phyloP scores from a whole-genome alignment of 2,329 filamentous ascomycete genomes.

The Xylaria hypoxylon region DNA sequence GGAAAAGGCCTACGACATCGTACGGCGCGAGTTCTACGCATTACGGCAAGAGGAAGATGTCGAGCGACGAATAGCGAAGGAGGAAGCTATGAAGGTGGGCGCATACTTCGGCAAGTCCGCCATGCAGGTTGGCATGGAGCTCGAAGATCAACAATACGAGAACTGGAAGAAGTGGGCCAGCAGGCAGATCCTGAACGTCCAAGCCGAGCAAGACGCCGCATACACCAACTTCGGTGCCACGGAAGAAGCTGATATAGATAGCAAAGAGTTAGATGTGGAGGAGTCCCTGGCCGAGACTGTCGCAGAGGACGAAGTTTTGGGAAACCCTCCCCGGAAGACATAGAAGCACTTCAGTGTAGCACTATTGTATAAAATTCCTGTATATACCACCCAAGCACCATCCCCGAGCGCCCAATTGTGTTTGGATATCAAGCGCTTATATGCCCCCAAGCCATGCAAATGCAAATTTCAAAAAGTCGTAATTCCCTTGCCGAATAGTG shows the following conservation, averaged over 20 bases:
- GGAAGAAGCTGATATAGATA: constrained; percentile 39
- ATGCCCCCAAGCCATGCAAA: constrained; percentile 22
- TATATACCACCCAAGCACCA: constrained; percentile 36
- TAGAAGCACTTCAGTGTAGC: constrained; percentile 41
- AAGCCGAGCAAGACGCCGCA: constrained; percentile 43
- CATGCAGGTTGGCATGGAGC: constrained; percentile 80
- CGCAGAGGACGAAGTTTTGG: constrained; percentile 2
- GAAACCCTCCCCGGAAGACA: background rate
- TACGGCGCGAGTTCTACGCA: constrained; percentile 90
- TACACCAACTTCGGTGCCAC: constrained; percentile 44
- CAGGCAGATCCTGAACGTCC: constrained; percentile 45
- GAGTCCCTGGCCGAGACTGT: constrained; percentile 15
- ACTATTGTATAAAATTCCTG: constrained; percentile 45
- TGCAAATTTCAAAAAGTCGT: constrained; percentile 22
- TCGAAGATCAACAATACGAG: constrained; percentile 85
- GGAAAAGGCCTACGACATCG: constrained; percentile 83
- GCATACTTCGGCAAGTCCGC: constrained; percentile 87
- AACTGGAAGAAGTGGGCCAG: constrained; percentile 73
- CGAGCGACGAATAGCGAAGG: constrained; percentile 81
- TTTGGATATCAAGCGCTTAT: constrained; percentile 21
- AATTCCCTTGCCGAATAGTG: constrained; percentile 17
- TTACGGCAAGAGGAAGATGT: constrained; percentile 86
- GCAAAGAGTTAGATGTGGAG: constrained; percentile 28
- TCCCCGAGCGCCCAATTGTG: constrained; percentile 12
- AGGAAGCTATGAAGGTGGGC: constrained; percentile 87